Evolutionary conservation across 2,329 filamentous ascomycete species (phyloP).

Genomic region (Ophiostoma sp.): DNA sequence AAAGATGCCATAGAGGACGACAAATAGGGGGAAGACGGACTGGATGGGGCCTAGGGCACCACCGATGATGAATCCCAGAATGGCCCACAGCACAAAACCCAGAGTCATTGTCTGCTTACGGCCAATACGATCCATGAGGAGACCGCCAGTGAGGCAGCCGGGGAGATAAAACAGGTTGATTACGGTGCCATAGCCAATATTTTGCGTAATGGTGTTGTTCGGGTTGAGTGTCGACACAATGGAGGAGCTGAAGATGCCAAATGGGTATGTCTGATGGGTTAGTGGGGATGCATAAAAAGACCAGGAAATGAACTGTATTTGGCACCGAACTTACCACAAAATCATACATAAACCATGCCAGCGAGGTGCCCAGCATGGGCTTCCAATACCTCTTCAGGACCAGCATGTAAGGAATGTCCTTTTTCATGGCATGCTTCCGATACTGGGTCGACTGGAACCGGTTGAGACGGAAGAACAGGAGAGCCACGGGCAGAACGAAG

Average conservation of each 20-base stretch:
- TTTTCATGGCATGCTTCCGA: constrained; percentile 37
- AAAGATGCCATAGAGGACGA: constrained; percentile 54
- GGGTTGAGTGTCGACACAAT: constrained; percentile 48
- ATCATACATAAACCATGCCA: constrained; percentile 56
- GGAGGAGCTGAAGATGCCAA: constrained; percentile 56
- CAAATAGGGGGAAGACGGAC: constrained; percentile 49
- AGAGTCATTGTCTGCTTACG: constrained; percentile 53
- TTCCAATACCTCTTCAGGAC: constrained; percentile 51
- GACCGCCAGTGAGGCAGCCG: constrained; percentile 49
- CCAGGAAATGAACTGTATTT: neutral
- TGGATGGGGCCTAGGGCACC: constrained; percentile 49
- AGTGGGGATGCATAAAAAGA: neutral
- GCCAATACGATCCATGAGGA: constrained; percentile 51
- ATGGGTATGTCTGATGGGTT: constrained; percentile 39
- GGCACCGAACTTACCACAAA: constrained; percentile 38
- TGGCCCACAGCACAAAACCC: constrained; percentile 47
- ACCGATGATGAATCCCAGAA: constrained; percentile 52
- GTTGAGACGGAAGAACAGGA: constrained; percentile 54
- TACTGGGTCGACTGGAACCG: constrained; percentile 37
- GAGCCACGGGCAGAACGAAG: constrained; percentile 42
- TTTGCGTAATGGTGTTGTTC: constrained; percentile 44
- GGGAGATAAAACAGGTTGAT: constrained; percentile 55
- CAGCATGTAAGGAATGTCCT: constrained; percentile 49
- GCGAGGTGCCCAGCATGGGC: constrained; percentile 49
- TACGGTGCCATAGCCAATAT: constrained; percentile 47